A percentile compares a stretch with the other conserved stretches of the same genome.
Conservation (phyloP, 1,284 basidiomycete species). For the Puccinia triticina region DNA sequence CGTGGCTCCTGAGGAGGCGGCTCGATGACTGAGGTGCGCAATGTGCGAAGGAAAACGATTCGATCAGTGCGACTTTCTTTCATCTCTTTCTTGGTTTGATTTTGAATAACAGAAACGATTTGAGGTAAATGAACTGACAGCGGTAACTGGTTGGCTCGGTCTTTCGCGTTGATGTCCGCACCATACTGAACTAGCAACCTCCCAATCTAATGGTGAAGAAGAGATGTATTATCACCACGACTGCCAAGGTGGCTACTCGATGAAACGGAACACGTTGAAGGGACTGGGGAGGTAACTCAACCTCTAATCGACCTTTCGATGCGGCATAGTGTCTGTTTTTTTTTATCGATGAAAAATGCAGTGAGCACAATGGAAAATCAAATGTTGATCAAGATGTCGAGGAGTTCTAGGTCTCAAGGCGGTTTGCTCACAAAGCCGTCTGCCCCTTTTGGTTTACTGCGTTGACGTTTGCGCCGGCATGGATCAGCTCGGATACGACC, state of each 20-base stretch:
- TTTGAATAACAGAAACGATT: neutral
- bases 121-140: conserved; percentile 66
- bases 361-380: neutral
- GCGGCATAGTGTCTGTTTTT: conserved; percentile 82
- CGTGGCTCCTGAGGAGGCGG: conserved; percentile 87
- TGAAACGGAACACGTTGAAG: conserved; percentile 54
- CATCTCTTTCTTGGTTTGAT: conserved; percentile 2
- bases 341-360: neutral
- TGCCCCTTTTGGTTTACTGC: conserved; percentile 81
- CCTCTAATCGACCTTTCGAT: conserved; percentile 84
- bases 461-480: conserved; percentile 81
- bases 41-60: neutral
- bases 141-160: conserved; percentile 84
- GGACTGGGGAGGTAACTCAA: conserved; percentile 58
- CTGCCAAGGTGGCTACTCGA: conserved; percentile 56
- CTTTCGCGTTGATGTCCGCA: conserved; percentile 87
- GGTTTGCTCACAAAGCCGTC: conserved; percentile 73
- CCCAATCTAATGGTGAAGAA: conserved; percentile 70
- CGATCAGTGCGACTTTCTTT: conserved; percentile 50
- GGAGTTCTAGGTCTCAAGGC: neutral
- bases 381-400: neutral
- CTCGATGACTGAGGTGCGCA: conserved; percentile 71
- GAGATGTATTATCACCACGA: conserved; percentile 51
- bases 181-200: conserved; percentile 78
- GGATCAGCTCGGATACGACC: conserved; percentile 76